These are phyloP conservation scores for Trichopus zeylanicus DNA, from an alignment of 116 monocot genomes.

Conservation along the genomic window DNA sequence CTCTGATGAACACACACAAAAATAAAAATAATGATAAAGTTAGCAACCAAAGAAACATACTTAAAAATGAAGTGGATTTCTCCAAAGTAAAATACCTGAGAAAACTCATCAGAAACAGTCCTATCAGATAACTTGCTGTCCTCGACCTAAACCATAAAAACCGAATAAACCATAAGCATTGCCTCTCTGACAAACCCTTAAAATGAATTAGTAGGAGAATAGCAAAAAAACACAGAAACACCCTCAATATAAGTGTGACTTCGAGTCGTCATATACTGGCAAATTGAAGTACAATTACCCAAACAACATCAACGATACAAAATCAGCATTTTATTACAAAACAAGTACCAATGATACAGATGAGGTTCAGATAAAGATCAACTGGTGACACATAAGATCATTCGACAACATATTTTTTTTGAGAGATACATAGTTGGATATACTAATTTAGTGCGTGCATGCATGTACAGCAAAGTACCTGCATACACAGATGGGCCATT, in stretches of 20 bases:
- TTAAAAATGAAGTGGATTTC: background rate
- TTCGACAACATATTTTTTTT: no score
- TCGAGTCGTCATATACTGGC: no score
- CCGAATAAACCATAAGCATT: slow-evolving; percentile 1
- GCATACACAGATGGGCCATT: no score
- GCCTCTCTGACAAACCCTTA: background rate
- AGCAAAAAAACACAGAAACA: background rate
- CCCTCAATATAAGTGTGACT: no score
- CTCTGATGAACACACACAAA: slow-evolving; percentile 17
- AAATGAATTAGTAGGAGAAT: background rate
- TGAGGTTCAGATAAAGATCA: no score
- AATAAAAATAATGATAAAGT: background rate
- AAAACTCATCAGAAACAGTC: slow-evolving; percentile 60
- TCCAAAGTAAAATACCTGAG: slow-evolving; percentile 33
- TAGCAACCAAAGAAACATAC: background rate
- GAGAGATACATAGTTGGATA: no score
- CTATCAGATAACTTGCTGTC: slow-evolving; percentile 61
- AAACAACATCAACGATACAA: background rate
- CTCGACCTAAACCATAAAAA: slow-evolving; percentile 34
- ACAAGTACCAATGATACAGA: background rate
- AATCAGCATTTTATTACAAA: no score
- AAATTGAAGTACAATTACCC: background rate
- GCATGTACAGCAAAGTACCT: no score
- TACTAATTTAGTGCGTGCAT: no score
- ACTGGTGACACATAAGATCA: no score